A percentile compares a stretch with the other conserved stretches of the same genome.
Conservation (phyloP, 805 yeast species). For the Jamesozyma rosinii region DNA sequence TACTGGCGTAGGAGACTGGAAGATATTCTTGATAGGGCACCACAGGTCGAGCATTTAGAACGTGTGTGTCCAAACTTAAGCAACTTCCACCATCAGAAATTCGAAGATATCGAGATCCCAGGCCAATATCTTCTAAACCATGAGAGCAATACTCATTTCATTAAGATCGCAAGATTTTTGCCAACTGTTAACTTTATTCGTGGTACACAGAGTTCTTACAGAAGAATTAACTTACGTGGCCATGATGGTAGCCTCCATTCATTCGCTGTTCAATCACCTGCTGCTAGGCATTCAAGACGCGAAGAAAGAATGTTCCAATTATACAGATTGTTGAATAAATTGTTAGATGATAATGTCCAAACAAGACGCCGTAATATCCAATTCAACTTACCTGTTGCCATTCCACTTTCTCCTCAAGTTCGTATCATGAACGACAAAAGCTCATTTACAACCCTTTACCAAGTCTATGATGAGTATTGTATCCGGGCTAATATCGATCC, state of each 20-base stretch:
- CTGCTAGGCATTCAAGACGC: constrained; percentile 93
- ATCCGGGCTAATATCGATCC: constrained; percentile 59
- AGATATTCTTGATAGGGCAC: constrained; percentile 80
- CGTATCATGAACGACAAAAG: constrained; percentile 78
- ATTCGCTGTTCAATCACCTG: constrained; percentile 95
- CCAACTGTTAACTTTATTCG: constrained; percentile 83
- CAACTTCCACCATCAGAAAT: constrained; percentile 96
- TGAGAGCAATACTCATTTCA: constrained; percentile 82
- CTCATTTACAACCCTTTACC: constrained; percentile 65
- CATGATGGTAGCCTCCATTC: constrained; percentile 87
- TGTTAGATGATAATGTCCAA: constrained; percentile 72
- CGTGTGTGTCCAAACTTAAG: constrained; percentile 88
- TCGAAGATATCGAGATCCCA: constrained; percentile 94
- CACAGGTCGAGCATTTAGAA: constrained; percentile 72
- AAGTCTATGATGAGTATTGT: constrained; percentile 82
- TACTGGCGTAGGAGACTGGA: constrained; percentile 91
- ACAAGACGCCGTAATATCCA: constrained; percentile 76
- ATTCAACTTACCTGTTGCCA: constrained; percentile 82
- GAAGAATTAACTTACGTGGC: constrained; percentile 81
- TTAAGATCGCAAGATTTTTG: constrained; percentile 85
- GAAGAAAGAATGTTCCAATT: constrained; percentile 91
- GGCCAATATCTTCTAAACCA: constrained; percentile 88
- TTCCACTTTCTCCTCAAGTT: constrained; percentile 91
- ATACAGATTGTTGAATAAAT: constrained; percentile 79
- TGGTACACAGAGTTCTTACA: constrained; percentile 83